Conservation (phyloP, 495 filamentous ascomycete species). For the Aspergillus sclerotioniger region DNA sequence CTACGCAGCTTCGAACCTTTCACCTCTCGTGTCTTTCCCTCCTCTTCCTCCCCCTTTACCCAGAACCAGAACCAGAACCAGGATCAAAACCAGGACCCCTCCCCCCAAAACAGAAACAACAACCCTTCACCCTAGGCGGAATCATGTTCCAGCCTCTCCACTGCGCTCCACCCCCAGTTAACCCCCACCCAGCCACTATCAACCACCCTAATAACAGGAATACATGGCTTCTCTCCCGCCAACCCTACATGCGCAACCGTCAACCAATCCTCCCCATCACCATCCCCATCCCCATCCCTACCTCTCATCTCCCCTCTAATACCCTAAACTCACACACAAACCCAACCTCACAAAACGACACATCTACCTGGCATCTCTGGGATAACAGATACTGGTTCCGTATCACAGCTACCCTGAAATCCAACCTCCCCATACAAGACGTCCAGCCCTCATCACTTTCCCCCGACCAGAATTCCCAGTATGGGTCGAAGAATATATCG, state of each 20-base stretch:
- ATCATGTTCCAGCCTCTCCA: conserved; percentile 53
- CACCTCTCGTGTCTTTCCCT: conserved; percentile 25
- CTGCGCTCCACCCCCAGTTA: conserved; percentile 13
- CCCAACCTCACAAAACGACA: neutral
- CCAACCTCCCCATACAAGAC: neutral
- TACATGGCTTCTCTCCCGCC: conserved; percentile 51
- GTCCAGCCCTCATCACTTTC: neutral
- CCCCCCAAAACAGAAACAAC: conserved; percentile 17
- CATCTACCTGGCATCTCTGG: conserved; percentile 53
- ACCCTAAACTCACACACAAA: neutral
- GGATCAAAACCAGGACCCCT: conserved; percentile 27
- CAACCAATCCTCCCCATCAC: conserved; percentile 9
- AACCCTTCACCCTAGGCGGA: conserved; percentile 53
- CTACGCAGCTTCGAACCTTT: conserved; percentile 34
- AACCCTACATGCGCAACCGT: conserved; percentile 42
- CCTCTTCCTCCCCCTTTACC: conserved; percentile 13
- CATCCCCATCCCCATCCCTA: neutral
- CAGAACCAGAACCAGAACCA: conserved; percentile 3
- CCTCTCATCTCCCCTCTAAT: neutral
- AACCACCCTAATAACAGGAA: conserved; percentile 14
- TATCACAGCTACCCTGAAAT: conserved; percentile 27
- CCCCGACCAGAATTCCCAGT: neutral
- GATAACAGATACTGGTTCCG: conserved; percentile 85
- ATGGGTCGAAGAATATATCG: no score
- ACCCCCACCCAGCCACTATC: conserved; percentile 24